A percentile compares a stretch with the other conserved stretches of the same genome.
Conservation (phyloP, 179 eudicot species). For the Amaranthus tricolor region DNA sequence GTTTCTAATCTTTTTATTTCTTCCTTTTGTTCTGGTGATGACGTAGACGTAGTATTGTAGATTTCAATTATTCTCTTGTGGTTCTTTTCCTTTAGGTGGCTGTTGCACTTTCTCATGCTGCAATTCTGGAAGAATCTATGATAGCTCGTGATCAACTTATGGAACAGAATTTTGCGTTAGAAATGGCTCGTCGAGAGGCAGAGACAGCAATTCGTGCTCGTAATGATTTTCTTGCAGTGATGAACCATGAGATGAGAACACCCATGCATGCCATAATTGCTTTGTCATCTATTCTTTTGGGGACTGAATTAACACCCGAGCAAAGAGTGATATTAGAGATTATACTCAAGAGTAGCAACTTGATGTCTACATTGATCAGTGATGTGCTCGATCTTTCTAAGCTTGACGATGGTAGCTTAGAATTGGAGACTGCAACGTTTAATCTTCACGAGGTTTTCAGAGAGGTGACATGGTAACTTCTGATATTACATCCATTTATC, state of each 20-base stretch:
- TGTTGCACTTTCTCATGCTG: slow-evolving; percentile 90
- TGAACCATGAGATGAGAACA: slow-evolving; percentile 96
- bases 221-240: slow-evolving; percentile 79
- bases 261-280: slow-evolving; percentile 90
- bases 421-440: slow-evolving; percentile 53
- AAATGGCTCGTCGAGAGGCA: slow-evolving; percentile 80
- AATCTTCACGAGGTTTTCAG: slow-evolving; percentile 72
- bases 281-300: slow-evolving; percentile 71
- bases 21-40: too few species aligned
- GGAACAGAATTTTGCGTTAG: slow-evolving; percentile 77
- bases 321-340: slow-evolving; percentile 86
- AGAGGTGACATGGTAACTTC: slow-evolving; percentile 48
- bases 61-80: neutral
- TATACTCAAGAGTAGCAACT: slow-evolving; percentile 74
- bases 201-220: slow-evolving; percentile 86
- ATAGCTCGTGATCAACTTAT: slow-evolving; percentile 77
- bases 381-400: slow-evolving; percentile 94
- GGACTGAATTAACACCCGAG: slow-evolving; percentile 77
- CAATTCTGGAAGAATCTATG: slow-evolving; percentile 87
- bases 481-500: neutral
- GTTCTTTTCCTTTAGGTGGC: slow-evolving; percentile 51
- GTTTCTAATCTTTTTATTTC: neutral
- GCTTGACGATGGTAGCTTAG: slow-evolving; percentile 93
- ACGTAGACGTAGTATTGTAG: neutral
- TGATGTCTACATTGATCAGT: slow-evolving; percentile 79